Base-by-base conservation (phyloP, 257 asterid genomes). In the Jacaranda mimosifolia region DNA sequence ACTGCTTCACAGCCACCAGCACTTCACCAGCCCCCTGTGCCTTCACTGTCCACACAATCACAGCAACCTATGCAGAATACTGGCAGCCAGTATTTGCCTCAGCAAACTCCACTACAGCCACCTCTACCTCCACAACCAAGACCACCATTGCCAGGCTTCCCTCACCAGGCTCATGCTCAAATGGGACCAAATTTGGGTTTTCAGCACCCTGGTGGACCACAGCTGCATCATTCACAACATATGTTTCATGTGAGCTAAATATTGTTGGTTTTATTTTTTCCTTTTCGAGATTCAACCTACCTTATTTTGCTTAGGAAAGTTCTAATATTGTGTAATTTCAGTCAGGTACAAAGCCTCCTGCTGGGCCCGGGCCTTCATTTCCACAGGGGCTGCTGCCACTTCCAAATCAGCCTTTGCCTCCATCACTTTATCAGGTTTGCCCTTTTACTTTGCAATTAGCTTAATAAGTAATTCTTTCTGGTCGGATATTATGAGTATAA, bases 141-240 rank as follows among this genome's bases (percentile, higher is more conserved):
- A 74, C 92, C 96, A 69, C 84, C 80, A 69, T 74, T 88, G 87
- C 80, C 85, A 43, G 69, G 87, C 15, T 92, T 91, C 82, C 80
- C 91, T 72, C 98, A 88, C 87, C 97, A 87, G 85, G 81, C 76
- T 76, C 94, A 89, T 82, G 72, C 89, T 83, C 97, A 91, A 76
- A 82, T 85, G 89, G 97, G 97, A 19, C 84, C 85, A 35, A 90
- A 81, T 77, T 35, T 85, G 79, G 93, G 97, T 76, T 92, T 83
- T 77, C 97, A 86, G 78, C 98, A 92, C 68, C 83, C 92, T 75
- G 84, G 90, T 72, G 89, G 91, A 70, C 88, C 85, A 17, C 99
- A 89, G 86, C 71, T 87, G 86, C 97, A 88, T 78, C 96, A 86
- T 87, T 86, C 97, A 7, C 97, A 91, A 80, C 93, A 91, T 65